Conservation (phyloP, 2,329 filamentous ascomycete genomes). For the Plenodomus lindquistii region DNA sequence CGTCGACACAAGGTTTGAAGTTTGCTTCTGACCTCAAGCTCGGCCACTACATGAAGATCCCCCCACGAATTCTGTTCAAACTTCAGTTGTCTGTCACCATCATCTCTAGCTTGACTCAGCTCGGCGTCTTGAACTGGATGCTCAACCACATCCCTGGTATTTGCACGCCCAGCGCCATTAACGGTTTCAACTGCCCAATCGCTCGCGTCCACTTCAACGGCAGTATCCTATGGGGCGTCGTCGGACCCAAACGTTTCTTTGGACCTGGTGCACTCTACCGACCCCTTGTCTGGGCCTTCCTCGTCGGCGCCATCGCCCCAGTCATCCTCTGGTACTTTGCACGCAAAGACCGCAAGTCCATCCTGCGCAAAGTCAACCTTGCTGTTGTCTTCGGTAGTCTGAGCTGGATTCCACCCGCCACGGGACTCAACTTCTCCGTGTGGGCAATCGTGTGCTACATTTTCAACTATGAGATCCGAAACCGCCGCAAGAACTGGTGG, state of each 20-base stretch:
- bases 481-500: constrained; percentile 77
- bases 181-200: constrained; percentile 85
- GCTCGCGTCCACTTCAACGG: constrained; percentile 90
- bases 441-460: constrained; percentile 84
- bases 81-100: constrained; percentile 77
- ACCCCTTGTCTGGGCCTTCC: constrained; percentile 78
- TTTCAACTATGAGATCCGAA: constrained; percentile 78
- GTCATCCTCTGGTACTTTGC: constrained; percentile 74
- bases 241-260: constrained; percentile 82
- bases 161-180: constrained; percentile 78
- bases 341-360: constrained; percentile 58
- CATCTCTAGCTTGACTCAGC: constrained; percentile 79
- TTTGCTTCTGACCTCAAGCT: constrained; percentile 87
- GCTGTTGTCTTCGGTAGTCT: constrained; percentile 83
- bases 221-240: constrained; percentile 86
- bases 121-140: constrained; percentile 89
- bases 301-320: constrained; percentile 74
- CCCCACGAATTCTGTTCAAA: constrained; percentile 75
- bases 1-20: constrained; percentile 84
- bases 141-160: constrained; percentile 75
- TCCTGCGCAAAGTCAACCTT: constrained; percentile 77
- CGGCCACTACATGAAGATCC: constrained; percentile 87
- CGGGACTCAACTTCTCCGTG: constrained; percentile 81
- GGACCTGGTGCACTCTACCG: constrained; percentile 75
- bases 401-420: constrained; percentile 83